Evolutionary conservation across 176 grass and related monocot genomes (phyloP), one percentile per base, ranked within the genome.

Genomic region (Oryza glumipatula): DNA sequence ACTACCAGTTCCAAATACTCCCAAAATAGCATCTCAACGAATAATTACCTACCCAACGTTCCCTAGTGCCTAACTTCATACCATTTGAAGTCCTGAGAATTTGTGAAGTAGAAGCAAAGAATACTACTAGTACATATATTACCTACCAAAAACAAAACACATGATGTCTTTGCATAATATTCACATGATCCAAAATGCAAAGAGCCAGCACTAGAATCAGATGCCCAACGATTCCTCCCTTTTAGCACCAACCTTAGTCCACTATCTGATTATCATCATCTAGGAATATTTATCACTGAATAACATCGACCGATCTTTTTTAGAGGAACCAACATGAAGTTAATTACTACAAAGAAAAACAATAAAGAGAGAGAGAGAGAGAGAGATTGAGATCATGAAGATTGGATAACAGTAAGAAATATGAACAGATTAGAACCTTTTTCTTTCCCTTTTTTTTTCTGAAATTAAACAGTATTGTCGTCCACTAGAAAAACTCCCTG

Each of bases 231-330:
- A 74, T 43, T 60, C 32, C 12, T 36, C 33, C 6, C 44, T 65
- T 88, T 88, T 32, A 60, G 13, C 76, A 68, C 81, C 68, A 74
- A 74, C 81, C 69, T 80, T 52, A 52, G 81, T 79, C 75, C 58
- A 63, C n/a, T 63, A 63, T 63, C 58, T 63, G 21, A 63, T 63
- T 11, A 63, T 10, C 9, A 22, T 22, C 56, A 63, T 63, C 58
- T 63, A 63, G 3, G n/a, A 63, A n/a, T 63, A 23, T 63, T 61
- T 63, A 22, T 63, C 8, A 23, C 8, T 63, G 58, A 63, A 74
- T 33, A 58, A 74, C 68, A 73, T 51, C 65, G n/a, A 32, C 79
- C 15, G 43, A 7, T 39, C 63, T 46, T 67, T 72, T 76, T 65
- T 54, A 36, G 22, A 21, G 24, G 21, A 41, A 30, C 19, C 3